These are phyloP conservation scores for Teunomyces stri DNA, from an alignment of 805 yeast species.

Conservation along the genomic window DNA sequence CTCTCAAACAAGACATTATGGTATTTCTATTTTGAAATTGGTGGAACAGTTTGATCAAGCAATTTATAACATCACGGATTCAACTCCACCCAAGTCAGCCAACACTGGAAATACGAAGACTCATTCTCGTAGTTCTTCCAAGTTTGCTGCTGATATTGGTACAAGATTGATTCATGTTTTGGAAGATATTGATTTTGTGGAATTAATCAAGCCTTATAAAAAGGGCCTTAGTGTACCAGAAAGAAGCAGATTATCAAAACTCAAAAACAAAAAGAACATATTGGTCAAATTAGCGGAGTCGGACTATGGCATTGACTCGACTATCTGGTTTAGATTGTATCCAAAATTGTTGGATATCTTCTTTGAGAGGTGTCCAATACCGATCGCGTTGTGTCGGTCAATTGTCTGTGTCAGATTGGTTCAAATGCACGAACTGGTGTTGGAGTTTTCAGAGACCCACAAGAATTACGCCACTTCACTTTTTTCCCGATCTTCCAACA, in stretches of 20 bases:
- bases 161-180: slow-evolving; percentile 73
- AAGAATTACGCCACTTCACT: slow-evolving; percentile 36
- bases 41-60: slow-evolving; percentile 89
- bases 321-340: slow-evolving; percentile 90
- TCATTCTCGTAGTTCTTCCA: slow-evolving; percentile 61
- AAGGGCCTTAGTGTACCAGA: slow-evolving; percentile 71
- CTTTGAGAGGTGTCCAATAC: slow-evolving; percentile 82
- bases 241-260: slow-evolving; percentile 61
- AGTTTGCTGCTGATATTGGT: slow-evolving; percentile 77
- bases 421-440: slow-evolving; percentile 72
- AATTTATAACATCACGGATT: slow-evolving; percentile 51
- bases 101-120: slow-evolving; percentile 12
- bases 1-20: slow-evolving; percentile 67
- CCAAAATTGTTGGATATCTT: slow-evolving; percentile 72
- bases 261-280: slow-evolving; percentile 63
- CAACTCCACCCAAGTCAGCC: slow-evolving; percentile 6
- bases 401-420: slow-evolving; percentile 86
- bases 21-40: slow-evolving; percentile 68
- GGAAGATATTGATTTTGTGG: slow-evolving; percentile 66
- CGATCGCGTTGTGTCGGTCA: slow-evolving; percentile 89
- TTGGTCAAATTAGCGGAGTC: slow-evolving; percentile 82
- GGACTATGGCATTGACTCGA: slow-evolving; percentile 92
- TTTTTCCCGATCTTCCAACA: slow-evolving; percentile 25
- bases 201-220: slow-evolving; percentile 52
- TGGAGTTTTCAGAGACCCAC: slow-evolving; percentile 50